phyloP scores from a whole-genome alignment of 2,329 filamentous ascomycete genomes.

The Hymenoscyphus salicellus region DNA sequence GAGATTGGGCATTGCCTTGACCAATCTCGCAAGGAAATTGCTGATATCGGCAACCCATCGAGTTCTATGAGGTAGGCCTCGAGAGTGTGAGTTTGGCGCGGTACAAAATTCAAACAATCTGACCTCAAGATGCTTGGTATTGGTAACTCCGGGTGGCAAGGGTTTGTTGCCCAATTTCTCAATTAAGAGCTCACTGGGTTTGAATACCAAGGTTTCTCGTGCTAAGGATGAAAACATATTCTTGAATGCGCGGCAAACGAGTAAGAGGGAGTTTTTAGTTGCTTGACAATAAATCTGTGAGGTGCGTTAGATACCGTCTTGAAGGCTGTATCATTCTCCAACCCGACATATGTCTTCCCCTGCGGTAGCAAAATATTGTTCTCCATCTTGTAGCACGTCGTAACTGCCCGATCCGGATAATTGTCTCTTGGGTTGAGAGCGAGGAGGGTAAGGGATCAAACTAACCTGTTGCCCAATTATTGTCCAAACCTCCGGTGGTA shows the following conservation, averaged over 20 bases:
- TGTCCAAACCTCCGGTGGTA: constrained; percentile 9
- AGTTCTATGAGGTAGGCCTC: not conserved
- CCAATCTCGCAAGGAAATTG: constrained; percentile 10
- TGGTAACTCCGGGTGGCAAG: not conserved
- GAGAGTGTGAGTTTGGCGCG: not conserved
- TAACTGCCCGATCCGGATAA: too few relatives aligned
- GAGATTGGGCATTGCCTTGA: constrained; percentile 16
- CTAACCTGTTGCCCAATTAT: constrained; percentile 8
- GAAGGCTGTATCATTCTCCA: too few relatives aligned
- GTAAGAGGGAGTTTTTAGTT: constrained; percentile 35
- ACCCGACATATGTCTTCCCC: not conserved
- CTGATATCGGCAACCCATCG: constrained; percentile 9
- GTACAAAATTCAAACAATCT: constrained; percentile 4
- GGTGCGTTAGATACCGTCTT: not conserved
- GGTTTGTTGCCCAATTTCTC: not conserved
- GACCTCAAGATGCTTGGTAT: constrained; percentile 15
- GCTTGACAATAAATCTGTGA: constrained; percentile 13
- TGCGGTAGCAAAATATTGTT: not conserved
- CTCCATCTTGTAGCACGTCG: too few relatives aligned
- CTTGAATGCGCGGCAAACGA: constrained; percentile 7
- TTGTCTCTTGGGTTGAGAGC: not conserved
- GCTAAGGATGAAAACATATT: constrained; percentile 4
- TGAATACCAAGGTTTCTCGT: not conserved
- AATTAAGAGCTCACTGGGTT: not conserved
- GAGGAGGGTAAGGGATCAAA: not conserved